Evolutionary conservation across 2,329 filamentous ascomycete species (phyloP).

Genomic region (Lasiodiplodia sp.): DNA sequence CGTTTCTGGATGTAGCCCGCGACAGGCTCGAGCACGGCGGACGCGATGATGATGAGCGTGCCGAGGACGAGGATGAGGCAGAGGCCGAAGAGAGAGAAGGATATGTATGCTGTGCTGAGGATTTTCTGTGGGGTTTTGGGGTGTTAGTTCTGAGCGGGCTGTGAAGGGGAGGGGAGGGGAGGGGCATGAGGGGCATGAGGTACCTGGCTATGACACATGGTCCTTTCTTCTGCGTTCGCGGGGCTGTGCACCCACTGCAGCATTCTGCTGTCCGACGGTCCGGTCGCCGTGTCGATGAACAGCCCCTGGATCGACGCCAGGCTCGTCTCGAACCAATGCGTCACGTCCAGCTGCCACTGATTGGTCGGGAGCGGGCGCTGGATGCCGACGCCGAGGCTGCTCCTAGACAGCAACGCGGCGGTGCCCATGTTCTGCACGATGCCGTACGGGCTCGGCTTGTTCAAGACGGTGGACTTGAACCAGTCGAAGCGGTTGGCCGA

Average conservation of each 20-base stretch:
- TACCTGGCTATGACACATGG: neutral
- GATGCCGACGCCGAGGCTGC: no score
- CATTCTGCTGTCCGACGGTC: neutral
- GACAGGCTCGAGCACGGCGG: neutral
- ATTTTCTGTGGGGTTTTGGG: no score
- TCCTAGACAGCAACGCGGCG: neutral
- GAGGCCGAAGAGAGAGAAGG: neutral
- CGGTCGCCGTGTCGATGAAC: neutral
- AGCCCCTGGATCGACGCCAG: neutral
- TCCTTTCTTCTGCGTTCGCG: neutral
- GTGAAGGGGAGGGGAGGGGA: no score
- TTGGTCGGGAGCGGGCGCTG: neutral
- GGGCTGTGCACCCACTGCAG: neutral
- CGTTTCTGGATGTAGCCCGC: no score
- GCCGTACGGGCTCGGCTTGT: no score
- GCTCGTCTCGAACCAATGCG: neutral
- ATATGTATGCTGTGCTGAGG: no score
- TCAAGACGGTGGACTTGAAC: no score
- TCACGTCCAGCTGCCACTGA: neutral
- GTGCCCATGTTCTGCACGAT: neutral
- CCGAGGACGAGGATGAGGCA: no score
- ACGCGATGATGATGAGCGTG: no score
- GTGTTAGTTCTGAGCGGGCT: no score
- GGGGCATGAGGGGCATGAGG: no score
- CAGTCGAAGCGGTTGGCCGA: no score